Evolutionary conservation across 176 grass and related monocot species (phyloP), one percentile per base, ranked within the genome.

Genomic region (Olyra latifolia): DNA sequence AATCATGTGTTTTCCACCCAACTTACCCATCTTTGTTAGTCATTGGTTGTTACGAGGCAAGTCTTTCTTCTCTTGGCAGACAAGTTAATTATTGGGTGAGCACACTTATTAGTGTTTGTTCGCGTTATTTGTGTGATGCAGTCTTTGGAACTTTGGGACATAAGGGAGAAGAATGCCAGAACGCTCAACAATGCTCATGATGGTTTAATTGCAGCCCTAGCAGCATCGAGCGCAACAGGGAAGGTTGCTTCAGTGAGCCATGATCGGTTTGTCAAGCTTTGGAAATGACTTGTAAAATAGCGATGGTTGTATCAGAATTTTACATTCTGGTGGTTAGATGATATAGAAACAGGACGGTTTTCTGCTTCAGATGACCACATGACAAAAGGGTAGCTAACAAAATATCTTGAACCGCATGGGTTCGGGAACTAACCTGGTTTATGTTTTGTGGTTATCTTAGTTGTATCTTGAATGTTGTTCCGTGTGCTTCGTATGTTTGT

Each of bases 81-180:
- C 48, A 44, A 25, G 16, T 73, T 77, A 28, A 75, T 72, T 6
- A 61, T 69, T 87, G 13, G 2, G 19, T 72, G 53, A 75, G 13
- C 41, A 52, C 28, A n/a, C 55, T 10, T 62, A 24, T 28, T 60
- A 68, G 40, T 59, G 25, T 65, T 13, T 72, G 6, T 46, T 65
- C 7, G 4, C 56, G 55, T 77, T 48, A 55, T 83, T 61, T 74
- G 20, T 72, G 29, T 66, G 14, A 10, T 92, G 91, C 86, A 98
- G 95, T 95, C 95, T 17, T 84, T 98, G 70, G 92, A 98, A 71
- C 95, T 98, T 69, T 98, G 95, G 95, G 92, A 98, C 81, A 89
- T 93, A 68, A 78, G 85, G 69, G 92, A 93, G 69, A 92, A 88
- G 74, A 95, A 89, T 72, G 74, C 90, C 8, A 95, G 95, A 90